These are phyloP conservation scores for Boletus rex-veris DNA, from an alignment of 768 basidiomycete genomes.

Conservation along the genomic window DNA sequence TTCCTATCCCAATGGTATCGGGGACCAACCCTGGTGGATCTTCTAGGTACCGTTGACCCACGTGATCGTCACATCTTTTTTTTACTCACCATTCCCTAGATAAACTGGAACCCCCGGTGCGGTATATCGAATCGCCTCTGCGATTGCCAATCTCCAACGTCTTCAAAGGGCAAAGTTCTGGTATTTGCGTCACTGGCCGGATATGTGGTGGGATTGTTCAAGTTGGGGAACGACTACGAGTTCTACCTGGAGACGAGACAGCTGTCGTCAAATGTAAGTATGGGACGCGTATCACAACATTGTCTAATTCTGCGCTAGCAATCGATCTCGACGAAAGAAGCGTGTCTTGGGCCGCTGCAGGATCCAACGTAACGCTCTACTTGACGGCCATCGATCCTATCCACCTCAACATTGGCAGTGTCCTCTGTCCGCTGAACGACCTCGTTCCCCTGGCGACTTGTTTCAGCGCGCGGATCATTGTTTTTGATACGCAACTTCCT, in stretches of 20 bases:
- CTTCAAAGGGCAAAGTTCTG: constrained; percentile 82
- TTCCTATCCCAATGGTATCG: constrained; percentile 71
- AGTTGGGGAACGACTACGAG: constrained; percentile 82
- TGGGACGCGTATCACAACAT: not conserved
- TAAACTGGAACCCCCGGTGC: constrained; percentile 70
- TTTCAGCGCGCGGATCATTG: constrained; percentile 86
- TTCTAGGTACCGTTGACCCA: constrained; percentile 56
- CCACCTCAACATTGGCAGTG: constrained; percentile 82
- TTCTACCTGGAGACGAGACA: constrained; percentile 90
- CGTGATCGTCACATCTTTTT: not conserved
- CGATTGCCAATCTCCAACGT: constrained; percentile 93
- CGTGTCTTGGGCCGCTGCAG: constrained; percentile 86
- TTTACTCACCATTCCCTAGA: constrained; percentile 44
- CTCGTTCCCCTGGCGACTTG: constrained; percentile 70
- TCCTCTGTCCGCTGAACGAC: constrained; percentile 74
- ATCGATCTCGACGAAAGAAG: constrained; percentile 80
- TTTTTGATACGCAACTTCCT: constrained; percentile 90
- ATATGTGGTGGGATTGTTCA: constrained; percentile 87
- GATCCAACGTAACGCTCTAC: constrained; percentile 84
- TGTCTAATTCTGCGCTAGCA: constrained; percentile 41
- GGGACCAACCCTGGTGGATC: constrained; percentile 80
- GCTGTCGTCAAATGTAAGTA: constrained; percentile 68
- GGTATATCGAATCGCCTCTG: constrained; percentile 73
- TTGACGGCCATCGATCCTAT: constrained; percentile 82
- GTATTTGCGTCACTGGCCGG: constrained; percentile 76